Base-by-base conservation (phyloP, 805 yeast genomes). In the Clavispora santaluciae region DNA sequence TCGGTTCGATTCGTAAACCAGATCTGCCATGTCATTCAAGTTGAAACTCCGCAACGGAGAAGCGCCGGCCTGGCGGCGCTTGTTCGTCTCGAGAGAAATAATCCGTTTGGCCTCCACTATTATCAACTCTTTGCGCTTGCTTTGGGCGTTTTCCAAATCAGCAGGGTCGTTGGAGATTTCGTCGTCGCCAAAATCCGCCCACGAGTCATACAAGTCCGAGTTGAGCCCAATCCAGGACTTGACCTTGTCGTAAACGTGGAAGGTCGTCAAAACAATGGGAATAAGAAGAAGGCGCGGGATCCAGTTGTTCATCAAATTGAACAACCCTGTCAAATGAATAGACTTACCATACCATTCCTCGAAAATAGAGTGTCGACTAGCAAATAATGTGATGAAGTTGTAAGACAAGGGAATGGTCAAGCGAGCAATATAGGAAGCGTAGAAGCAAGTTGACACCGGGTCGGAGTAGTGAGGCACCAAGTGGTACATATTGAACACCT, bases 381-480 rank as follows among this genome's bases (percentile, higher is more conserved):
- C 71, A 43, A 83, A 72, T 40, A 87, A 66, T 38, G 85, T 83
- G 42, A 86, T 60, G 56, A 84, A 87, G 61, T 87, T 87, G 63
- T 83, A 87, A 20, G 86, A 79, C 46, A 87, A 67, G 9, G 95
- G 95, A 10, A 87, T 81, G 0, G 95, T 85, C 56, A 87, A 66
- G 47, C 95, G 78, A 38, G 90, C 83, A 15, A 86, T 80, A 53
- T 87, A 86, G 53, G 85, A 83, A 16, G 89, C 79, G 58, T 85
- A 87, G 56, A 86, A 87, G 24, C 86, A 72, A 17, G 84, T 74
- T 12, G 87, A 79, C 0, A 86, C 83, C 0, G 86, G 83, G 55
- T 83, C 91, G 0, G 91, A 81, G 39, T 79, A 74, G 46, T 73
- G 73, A 15, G 82, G 79, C 11, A 84, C 88, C 43, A 87, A 70